phyloP scores from a whole-genome alignment of 2,329 filamentous ascomycete species.

The Neophaeococcomyces aloes region DNA sequence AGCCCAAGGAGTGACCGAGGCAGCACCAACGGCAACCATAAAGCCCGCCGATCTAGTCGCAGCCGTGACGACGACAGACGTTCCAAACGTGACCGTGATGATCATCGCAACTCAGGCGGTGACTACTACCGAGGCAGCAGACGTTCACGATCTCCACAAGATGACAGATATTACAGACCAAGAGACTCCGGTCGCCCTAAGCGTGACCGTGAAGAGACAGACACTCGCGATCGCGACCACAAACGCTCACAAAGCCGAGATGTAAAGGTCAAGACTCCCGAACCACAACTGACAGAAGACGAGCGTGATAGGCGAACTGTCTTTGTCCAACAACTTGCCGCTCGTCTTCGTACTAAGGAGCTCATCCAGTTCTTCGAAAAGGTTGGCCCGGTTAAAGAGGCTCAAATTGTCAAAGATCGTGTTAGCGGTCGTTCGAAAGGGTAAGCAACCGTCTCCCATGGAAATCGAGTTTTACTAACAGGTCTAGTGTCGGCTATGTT shows the following conservation, averaged over 20 bases:
- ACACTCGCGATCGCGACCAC: constrained; percentile 36
- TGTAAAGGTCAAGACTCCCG: constrained; percentile 39
- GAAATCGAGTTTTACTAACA: constrained; percentile 29
- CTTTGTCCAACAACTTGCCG: constrained; percentile 96
- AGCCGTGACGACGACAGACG: constrained; percentile 67
- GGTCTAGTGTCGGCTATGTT: constrained; percentile 83
- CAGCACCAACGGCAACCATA: constrained; percentile 58
- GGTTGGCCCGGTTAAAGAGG: constrained; percentile 87
- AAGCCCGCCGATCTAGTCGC: constrained; percentile 63
- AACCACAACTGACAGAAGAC: constrained; percentile 77
- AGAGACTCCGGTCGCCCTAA: constrained; percentile 34
- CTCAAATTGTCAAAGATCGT: constrained; percentile 95
- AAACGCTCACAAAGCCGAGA: constrained; percentile 36
- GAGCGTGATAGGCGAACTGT: constrained; percentile 94
- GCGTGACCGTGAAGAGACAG: constrained; percentile 38
- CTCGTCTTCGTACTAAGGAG: constrained; percentile 82
- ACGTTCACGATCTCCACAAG: constrained; percentile 61
- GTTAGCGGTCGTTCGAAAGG: constrained; percentile 96
- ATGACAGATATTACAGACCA: constrained; percentile 47
- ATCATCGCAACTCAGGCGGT: constrained; percentile 37
- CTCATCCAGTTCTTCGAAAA: constrained; percentile 93
- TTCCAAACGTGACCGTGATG: constrained; percentile 59
- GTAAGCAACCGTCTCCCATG: constrained; percentile 44
- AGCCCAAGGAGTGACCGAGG: constrained; percentile 66
- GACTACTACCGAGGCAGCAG: constrained; percentile 56